Conservation (phyloP, 345 rosid species). For the Brassica napus region Da-Ae NC_063448.1:7017501-7018000, state of each 20-base stretch:
- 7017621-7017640: too few relatives aligned
- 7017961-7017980: neutral
- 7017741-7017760: slow-evolving; percentile 35
- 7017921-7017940: neutral
- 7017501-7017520: too few relatives aligned
- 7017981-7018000: slow-evolving; percentile 21
- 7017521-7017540: too few relatives aligned
- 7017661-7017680: too few relatives aligned
- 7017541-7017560: too few relatives aligned
- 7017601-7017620: too few relatives aligned
- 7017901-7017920: neutral
- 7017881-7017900: neutral
- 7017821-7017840: slow-evolving; percentile 33
- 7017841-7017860: slow-evolving; percentile 33
- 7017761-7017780: slow-evolving; percentile 28
- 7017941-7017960: neutral
- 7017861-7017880: slow-evolving; percentile 9
- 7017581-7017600: too few relatives aligned
- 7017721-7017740: slow-evolving; percentile 25
- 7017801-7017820: slow-evolving; percentile 31
- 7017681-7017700: neutral
- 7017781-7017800: slow-evolving; percentile 29
- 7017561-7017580: too few relatives aligned
- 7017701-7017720: slow-evolving; percentile 24
- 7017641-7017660: too few relatives aligned